Conservation (phyloP, 1,139 yeast genomes). For the Suhomyces kunorum region DNA sequence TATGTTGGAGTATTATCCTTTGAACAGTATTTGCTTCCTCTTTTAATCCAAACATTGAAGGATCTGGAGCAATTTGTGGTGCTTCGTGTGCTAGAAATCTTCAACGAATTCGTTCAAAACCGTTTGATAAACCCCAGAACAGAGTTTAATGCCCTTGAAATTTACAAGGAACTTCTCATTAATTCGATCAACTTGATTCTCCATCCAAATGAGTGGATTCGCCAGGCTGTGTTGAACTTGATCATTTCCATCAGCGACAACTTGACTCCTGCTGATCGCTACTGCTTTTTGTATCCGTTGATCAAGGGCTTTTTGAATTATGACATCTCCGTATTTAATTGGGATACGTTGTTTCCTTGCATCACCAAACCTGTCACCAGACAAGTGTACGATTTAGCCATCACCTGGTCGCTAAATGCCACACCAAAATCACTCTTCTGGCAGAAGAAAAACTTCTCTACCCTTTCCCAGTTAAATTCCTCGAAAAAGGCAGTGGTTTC, state of each 20-base stretch:
- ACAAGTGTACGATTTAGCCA: conserved; percentile 62
- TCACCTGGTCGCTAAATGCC: conserved; percentile 72
- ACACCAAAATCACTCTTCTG: conserved; percentile 71
- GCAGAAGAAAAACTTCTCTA: conserved; percentile 51
- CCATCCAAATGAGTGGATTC: conserved; percentile 87
- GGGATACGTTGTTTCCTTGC: conserved; percentile 65
- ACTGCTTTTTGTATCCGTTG: conserved; percentile 80
- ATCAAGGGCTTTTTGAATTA: conserved; percentile 75
- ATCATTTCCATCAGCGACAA: conserved; percentile 63
- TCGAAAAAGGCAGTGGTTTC: conserved; percentile 20
- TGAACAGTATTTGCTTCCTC: conserved; percentile 85
- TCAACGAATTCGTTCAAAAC: conserved; percentile 42
- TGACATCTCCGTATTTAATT: conserved; percentile 67
- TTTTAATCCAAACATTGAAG: conserved; percentile 75
- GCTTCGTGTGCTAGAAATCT: conserved; percentile 68
- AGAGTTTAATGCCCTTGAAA: conserved; percentile 44
- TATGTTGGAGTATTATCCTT: conserved; percentile 79
- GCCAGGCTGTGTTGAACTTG: conserved; percentile 66
- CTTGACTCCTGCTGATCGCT: conserved; percentile 72
- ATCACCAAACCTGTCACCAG: conserved; percentile 67
- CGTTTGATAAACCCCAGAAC: conserved; percentile 38
- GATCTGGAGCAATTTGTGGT: conserved; percentile 86
- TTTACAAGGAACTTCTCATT: conserved; percentile 39
- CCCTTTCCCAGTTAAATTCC: conserved; percentile 16
- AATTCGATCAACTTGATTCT: conserved; percentile 45